A percentile compares a stretch with the other conserved stretches of the same genome.
These are phyloP conservation scores for Fusarium avenaceum DNA, from an alignment of 2,329 filamentous ascomycete genomes.

Conservation along the genomic window DNA sequence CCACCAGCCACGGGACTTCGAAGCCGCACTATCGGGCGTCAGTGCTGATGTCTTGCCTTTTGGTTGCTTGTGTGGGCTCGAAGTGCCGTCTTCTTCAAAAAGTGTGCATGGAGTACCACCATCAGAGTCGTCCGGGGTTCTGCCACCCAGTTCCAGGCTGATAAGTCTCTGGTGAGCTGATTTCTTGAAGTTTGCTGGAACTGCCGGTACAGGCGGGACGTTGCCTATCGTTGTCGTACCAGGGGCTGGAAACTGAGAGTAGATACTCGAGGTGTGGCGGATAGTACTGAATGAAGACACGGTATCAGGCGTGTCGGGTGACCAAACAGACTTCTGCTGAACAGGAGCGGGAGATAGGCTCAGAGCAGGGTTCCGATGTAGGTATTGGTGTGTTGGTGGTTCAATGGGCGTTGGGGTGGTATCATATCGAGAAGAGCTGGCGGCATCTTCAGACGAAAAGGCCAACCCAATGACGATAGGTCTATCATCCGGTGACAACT, in stretches of 20 bases:
- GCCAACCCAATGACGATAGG: conserved; percentile 80
- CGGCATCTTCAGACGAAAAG: conserved; percentile 64
- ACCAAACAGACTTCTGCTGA: conserved; percentile 68
- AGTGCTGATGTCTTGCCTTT: conserved; percentile 56
- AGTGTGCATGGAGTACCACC: conserved; percentile 72
- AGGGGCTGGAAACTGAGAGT: conserved; percentile 67
- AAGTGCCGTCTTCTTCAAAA: conserved; percentile 76
- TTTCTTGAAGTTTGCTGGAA: conserved; percentile 63
- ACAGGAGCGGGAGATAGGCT: conserved; percentile 40
- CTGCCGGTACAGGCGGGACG: conserved; percentile 71
- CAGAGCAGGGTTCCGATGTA: conserved; percentile 21
- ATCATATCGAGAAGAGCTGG: conserved; percentile 59
- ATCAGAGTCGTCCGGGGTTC: conserved; percentile 62
- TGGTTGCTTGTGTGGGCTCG: conserved; percentile 56
- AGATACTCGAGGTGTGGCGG: conserved; percentile 70
- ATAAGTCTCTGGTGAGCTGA: conserved; percentile 53
- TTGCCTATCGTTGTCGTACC: conserved; percentile 50
- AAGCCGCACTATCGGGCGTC: conserved; percentile 65
- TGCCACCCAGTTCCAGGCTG: conserved; percentile 52
- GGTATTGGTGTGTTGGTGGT: conserved; percentile 17
- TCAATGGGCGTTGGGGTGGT: conserved; percentile 53
- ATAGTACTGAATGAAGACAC: conserved; percentile 57
- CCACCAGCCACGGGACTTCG: conserved; percentile 80
- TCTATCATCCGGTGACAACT: conserved; percentile 76
- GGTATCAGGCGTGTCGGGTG: conserved; percentile 71